Percentiles rank a stretch among this genome's conserved stretches.
Conservation (phyloP, 169 alveolate species). For the Theileria parva region DNA sequence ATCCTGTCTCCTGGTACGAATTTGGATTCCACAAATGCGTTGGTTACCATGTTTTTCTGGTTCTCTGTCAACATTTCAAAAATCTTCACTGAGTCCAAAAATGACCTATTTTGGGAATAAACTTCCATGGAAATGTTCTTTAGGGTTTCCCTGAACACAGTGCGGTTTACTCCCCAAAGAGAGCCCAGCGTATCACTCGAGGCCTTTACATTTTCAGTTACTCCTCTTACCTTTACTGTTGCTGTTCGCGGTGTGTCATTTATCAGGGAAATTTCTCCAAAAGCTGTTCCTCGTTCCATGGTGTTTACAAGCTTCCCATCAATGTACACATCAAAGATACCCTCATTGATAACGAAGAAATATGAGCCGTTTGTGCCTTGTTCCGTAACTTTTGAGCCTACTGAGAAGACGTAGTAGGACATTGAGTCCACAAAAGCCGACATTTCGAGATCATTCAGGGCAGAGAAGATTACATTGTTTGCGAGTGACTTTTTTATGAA, state of each 20-base stretch:
- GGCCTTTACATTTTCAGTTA: conserved; percentile 89
- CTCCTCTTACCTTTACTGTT: conserved; percentile 86
- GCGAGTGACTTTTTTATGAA: conserved; percentile 79
- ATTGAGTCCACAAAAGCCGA: conserved; percentile 84
- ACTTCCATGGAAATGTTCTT: conserved; percentile 84
- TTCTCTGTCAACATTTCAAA: conserved; percentile 85
- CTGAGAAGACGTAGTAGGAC: conserved; percentile 81
- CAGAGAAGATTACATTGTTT: conserved; percentile 81
- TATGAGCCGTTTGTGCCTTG: conserved; percentile 86
- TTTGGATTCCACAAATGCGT: conserved; percentile 83
- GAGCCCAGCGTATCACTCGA: conserved; percentile 79
- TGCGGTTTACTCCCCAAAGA: conserved; percentile 92
- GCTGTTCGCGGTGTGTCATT: conserved; percentile 98
- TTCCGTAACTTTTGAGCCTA: conserved; percentile 82
- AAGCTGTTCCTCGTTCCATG: conserved; percentile 90
- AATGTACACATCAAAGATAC: conserved; percentile 86
- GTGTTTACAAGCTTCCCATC: conserved; percentile 85
- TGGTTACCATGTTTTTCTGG: conserved; percentile 87
- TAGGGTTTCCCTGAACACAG: conserved; percentile 87
- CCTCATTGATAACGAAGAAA: conserved; percentile 84
- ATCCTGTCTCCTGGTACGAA: conserved; percentile 82
- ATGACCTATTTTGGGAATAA: conserved; percentile 86
- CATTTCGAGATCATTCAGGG: conserved; percentile 85
- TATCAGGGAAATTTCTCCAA: conserved; percentile 98
- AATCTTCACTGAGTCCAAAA: conserved; percentile 86